Percentiles rank a stretch among this genome's conserved stretches.
Conservation (phyloP, 257 asterid genomes). For the Vinca minor region DNA sequence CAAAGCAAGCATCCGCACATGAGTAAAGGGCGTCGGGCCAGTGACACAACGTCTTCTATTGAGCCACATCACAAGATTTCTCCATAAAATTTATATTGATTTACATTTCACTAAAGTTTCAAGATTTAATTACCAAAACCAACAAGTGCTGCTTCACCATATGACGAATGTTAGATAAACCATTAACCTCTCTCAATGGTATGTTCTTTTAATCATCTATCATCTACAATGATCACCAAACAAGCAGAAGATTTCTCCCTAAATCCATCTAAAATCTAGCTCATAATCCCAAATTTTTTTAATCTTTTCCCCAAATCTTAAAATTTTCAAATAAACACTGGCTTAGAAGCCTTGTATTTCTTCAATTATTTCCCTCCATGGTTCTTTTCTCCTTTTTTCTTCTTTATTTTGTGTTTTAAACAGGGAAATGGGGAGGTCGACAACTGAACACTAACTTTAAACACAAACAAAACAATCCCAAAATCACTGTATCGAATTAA, state of each 20-base stretch:
- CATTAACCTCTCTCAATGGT: not conserved
- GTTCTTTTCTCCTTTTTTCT: not conserved
- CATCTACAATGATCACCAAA: not conserved
- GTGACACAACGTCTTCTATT: no score
- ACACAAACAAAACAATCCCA: not conserved
- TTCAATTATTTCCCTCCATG: conserved; percentile 1
- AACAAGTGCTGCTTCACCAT: not conserved
- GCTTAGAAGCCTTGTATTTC: no score
- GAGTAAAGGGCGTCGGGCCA: no score
- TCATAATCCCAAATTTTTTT: not conserved
- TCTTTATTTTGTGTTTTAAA: no score
- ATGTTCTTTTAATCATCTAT: not conserved
- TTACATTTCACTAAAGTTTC: not conserved
- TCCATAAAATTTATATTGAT: not conserved
- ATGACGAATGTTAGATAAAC: not conserved
- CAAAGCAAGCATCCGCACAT: no score
- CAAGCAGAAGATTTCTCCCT: not conserved
- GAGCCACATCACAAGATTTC: not conserved
- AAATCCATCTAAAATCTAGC: not conserved
- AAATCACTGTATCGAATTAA: not conserved
- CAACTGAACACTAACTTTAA: not conserved
- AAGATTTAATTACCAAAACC: not conserved
- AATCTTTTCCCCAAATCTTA: no score
- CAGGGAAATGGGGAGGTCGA: no score
- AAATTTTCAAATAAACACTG: no score